Percentiles rank a stretch among this genome's conserved stretches.
Conservation (phyloP, 495 filamentous ascomycete species). For the Annulohypoxylon stygium region DNA sequence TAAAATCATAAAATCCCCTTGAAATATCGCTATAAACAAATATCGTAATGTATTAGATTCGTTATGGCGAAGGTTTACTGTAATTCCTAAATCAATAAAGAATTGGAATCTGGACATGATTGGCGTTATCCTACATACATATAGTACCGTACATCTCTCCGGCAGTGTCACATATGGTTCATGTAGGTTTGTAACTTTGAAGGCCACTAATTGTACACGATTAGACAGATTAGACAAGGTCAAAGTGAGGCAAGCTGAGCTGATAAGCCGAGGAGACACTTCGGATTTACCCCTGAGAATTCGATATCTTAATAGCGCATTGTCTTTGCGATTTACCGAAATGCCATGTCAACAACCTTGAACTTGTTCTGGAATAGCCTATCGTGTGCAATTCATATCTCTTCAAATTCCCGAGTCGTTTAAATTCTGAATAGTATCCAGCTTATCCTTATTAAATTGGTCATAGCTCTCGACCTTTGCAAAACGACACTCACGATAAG, state of each 20-base stretch:
- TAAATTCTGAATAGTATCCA: neutral
- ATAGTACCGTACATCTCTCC: neutral
- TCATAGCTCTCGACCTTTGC: no score
- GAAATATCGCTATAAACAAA: no score
- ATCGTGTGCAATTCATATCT: neutral
- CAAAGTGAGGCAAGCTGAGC: constrained; percentile 27
- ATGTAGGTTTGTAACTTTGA: neutral
- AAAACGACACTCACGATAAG: no score
- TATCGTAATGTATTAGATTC: no score
- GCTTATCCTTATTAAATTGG: neutral
- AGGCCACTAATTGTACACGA: neutral
- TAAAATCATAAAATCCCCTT: no score
- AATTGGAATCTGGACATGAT: constrained; percentile 12
- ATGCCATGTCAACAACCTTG: neutral
- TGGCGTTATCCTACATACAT: neutral
- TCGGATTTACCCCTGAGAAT: constrained; percentile 3
- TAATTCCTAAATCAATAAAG: constrained; percentile 23
- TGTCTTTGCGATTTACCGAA: neutral
- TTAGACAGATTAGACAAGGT: no score
- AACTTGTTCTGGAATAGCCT: neutral
- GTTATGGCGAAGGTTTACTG: no score
- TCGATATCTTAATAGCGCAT: constrained; percentile 3
- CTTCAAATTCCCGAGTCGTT: neutral
- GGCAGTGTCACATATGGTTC: neutral
- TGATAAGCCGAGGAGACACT: constrained; percentile 17